Conservation (phyloP, 2,329 filamentous ascomycete genomes). For the Colletotrichum karsti region DNA sequence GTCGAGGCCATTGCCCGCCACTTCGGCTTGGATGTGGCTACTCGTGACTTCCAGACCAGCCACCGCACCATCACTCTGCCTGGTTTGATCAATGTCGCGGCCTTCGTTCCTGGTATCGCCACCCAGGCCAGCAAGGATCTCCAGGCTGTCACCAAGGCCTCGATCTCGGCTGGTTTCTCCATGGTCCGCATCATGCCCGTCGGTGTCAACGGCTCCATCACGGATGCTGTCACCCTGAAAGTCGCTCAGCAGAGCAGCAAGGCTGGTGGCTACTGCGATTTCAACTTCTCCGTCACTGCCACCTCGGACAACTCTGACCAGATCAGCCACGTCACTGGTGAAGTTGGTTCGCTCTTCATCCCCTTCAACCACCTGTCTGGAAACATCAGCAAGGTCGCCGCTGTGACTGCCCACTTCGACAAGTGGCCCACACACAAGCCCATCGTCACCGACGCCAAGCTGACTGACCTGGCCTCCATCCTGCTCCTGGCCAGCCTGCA, state of each 20-base stretch:
- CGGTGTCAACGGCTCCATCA: slow-evolving; percentile 76
- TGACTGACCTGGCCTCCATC: slow-evolving; percentile 83
- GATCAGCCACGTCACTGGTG: slow-evolving; percentile 75
- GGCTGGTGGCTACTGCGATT: slow-evolving; percentile 76
- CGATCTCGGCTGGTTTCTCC: slow-evolving; percentile 78
- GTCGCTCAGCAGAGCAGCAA: slow-evolving; percentile 77
- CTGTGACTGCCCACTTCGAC: slow-evolving; percentile 81
- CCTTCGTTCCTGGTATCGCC: slow-evolving; percentile 79
- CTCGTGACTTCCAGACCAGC: slow-evolving; percentile 92
- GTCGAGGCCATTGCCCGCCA: slow-evolving; percentile 93
- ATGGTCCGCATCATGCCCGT: slow-evolving; percentile 85
- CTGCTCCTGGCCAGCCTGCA: slow-evolving; percentile 81
- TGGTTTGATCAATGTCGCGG: slow-evolving; percentile 80
- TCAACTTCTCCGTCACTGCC: slow-evolving; percentile 80
- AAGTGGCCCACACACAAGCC: slow-evolving; percentile 82
- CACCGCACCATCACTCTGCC: slow-evolving; percentile 78
- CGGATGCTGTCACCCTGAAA: slow-evolving; percentile 75
- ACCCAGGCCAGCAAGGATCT: slow-evolving; percentile 73
- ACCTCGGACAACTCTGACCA: slow-evolving; percentile 79
- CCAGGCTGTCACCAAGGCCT: slow-evolving; percentile 75
- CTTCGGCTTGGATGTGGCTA: slow-evolving; percentile 83
- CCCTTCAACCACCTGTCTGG: slow-evolving; percentile 84
- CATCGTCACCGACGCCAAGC: slow-evolving; percentile 83
- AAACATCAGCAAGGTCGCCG: slow-evolving; percentile 85
- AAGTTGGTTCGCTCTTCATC: slow-evolving; percentile 84